These are phyloP conservation scores for Penicillium sp. DNA, from an alignment of 2,329 filamentous ascomycete species.

Conservation along the genomic window DNA sequence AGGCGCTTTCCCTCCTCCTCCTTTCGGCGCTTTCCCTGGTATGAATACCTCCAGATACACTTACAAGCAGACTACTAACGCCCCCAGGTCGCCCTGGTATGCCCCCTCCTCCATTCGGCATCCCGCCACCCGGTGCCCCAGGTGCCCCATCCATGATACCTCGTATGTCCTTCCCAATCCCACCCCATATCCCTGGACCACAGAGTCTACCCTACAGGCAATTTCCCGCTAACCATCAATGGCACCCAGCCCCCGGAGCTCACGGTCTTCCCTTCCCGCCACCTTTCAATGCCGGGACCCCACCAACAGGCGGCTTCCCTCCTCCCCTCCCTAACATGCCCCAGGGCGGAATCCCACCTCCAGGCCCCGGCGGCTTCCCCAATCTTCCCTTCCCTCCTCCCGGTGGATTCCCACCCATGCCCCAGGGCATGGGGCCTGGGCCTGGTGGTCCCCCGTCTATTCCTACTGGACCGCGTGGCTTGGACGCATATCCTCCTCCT, in stretches of 20 bases:
- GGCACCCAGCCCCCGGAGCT: slow-evolving; percentile 54
- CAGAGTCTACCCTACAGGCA: not conserved
- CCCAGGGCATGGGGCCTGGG: slow-evolving; percentile 20
- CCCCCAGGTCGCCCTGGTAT: slow-evolving; percentile 39
- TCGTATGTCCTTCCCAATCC: slow-evolving; percentile 50
- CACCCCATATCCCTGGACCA: not conserved
- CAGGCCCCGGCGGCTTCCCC: slow-evolving; percentile 39
- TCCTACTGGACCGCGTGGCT: slow-evolving; percentile 31
- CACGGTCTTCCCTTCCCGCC: slow-evolving; percentile 59
- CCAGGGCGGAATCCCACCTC: slow-evolving; percentile 40
- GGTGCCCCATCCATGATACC: slow-evolving; percentile 49
- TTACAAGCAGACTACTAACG: not conserved
- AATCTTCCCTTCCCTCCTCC: slow-evolving; percentile 50
- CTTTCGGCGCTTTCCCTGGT: slow-evolving; percentile 67
- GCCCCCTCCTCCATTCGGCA: slow-evolving; percentile 62
- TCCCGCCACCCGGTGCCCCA: slow-evolving; percentile 46
- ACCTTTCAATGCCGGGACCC: slow-evolving; percentile 45
- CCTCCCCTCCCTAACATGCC: slow-evolving; percentile 43
- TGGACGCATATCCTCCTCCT: slow-evolving; percentile 31
- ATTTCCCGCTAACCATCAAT: slow-evolving; percentile 13
- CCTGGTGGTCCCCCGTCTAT: slow-evolving; percentile 20
- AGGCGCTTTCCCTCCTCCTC: slow-evolving; percentile 54
- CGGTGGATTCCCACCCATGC: slow-evolving; percentile 45
- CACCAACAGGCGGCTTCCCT: slow-evolving; percentile 40
- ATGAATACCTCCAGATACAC: slow-evolving; percentile 18